A percentile compares a stretch with the other conserved stretches of the same genome.
These are phyloP conservation scores for Phlyctochytrium bullatum DNA, from an alignment of 192 early-diverging fungal genomes.

Conservation along the genomic window DNA sequence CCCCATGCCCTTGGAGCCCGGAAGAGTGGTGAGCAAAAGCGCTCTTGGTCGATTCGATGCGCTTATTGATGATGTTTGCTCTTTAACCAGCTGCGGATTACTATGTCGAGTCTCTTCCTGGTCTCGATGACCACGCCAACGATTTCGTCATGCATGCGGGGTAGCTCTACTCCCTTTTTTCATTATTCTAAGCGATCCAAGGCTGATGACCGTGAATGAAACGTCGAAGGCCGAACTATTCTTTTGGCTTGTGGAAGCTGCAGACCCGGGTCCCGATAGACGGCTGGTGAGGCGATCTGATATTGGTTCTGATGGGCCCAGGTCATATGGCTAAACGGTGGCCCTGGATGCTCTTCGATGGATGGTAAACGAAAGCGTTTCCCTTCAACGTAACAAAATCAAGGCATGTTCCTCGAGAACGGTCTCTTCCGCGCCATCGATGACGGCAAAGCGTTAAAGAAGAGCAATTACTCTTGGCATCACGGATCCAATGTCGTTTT, in stretches of 20 bases:
- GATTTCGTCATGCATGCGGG: constrained; percentile 43
- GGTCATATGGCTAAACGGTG: constrained; percentile 67
- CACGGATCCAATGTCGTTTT: constrained; percentile 29
- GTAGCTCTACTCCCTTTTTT: constrained; percentile 8
- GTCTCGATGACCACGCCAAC: constrained; percentile 14
- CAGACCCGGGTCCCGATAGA: constrained; percentile 5
- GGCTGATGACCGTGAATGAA: constrained; percentile 12
- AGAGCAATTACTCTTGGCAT: background rate
- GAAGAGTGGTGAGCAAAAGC: too few relatives aligned
- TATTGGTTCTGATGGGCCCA: background rate
- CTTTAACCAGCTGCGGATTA: constrained; percentile 42
- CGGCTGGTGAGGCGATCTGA: constrained; percentile 20
- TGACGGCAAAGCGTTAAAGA: constrained; percentile 14
- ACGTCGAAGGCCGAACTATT: constrained; percentile 26
- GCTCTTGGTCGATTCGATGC: too few relatives aligned
- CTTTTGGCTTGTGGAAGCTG: constrained; percentile 43
- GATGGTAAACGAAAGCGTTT: too few relatives aligned
- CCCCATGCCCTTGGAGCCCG: too few relatives aligned
- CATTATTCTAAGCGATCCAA: background rate
- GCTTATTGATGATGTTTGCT: too few relatives aligned
- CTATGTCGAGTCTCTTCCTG: constrained; percentile 34
- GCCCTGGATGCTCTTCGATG: constrained; percentile 55
- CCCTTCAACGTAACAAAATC: too few relatives aligned
- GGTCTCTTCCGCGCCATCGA: constrained; percentile 53
- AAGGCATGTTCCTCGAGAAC: constrained; percentile 68